Base-by-base conservation (phyloP, 2,329 filamentous ascomycete species). In the Xylariaceae sp. region DNA sequence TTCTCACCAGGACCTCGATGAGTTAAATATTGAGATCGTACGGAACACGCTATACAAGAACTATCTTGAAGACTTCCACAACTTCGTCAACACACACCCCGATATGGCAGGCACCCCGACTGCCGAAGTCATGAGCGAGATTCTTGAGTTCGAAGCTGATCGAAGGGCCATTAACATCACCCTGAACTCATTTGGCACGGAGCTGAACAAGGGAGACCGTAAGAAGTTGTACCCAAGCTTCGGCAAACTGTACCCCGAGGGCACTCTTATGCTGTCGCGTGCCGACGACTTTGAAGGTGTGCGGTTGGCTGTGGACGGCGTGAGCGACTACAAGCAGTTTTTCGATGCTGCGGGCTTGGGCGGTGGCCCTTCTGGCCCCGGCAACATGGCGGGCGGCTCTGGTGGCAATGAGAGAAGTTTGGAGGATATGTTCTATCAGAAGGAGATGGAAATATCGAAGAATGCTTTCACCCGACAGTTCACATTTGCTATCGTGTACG, bases 41-140 rank as follows among this genome's bases (percentile, higher is more conserved):
- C 85, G 94, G 50, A 98, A 98, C 69, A 98, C 90, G 1, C 75
- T 98, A 28, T 98, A 97, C 76, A 98, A 98, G 78, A 97, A 97
- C 74, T 98, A 98, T 64, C 79, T 98, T 7, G 93, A 98, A 64
- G 93, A 97, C 64, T 98, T 98, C 66, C 81, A 97, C 72, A 78
- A 86, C 51, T 98, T 96, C 64, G 86, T 97, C 67, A 95, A 91
- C 68, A 86, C 83, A 9, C 80, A 95, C 60, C 74, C 89, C 0
- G 91, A 95, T 32, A 85, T 97, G 69, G 76, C 78, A 29, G 87
- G 89, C 29, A 94, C 90, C 6, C 89, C 93, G 1, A 98, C 93
- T 0, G 77, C 89, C 33, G 89, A 95, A 57, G 83, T 96, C 63
- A 98, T 98, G 93, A 83, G 85, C 7, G 91, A 97, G 69, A 87